These are phyloP conservation scores for Lyophyllum semitale DNA, from an alignment of 768 basidiomycete species.

Conservation along the genomic window DNA sequence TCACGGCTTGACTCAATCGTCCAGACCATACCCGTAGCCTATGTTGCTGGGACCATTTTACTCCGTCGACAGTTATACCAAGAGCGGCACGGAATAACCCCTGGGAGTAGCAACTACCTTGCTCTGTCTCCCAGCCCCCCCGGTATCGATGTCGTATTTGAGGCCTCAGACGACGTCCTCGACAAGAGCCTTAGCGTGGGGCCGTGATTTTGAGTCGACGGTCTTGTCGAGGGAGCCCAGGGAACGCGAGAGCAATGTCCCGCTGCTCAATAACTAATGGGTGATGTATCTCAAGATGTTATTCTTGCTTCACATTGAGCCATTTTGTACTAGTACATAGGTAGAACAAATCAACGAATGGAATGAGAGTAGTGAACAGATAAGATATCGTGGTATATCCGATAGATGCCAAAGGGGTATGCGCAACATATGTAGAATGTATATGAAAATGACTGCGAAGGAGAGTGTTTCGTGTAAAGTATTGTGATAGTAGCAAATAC, in stretches of 20 bases:
- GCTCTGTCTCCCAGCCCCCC: constrained; percentile 20
- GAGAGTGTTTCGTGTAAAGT: not conserved
- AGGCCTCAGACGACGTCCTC: constrained; percentile 15
- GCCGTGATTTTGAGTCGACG: not conserved
- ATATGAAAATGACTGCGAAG: not conserved
- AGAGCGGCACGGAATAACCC: constrained; percentile 28
- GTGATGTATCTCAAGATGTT: not conserved
- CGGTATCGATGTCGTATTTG: constrained; percentile 15
- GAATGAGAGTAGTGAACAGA: not conserved
- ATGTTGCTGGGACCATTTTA: constrained; percentile 44
- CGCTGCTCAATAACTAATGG: constrained; percentile 13
- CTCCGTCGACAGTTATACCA: constrained; percentile 44
- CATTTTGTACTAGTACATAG: not conserved
- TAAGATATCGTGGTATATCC: not conserved
- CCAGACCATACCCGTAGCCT: constrained; percentile 45
- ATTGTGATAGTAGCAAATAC: not conserved
- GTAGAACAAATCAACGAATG: not conserved
- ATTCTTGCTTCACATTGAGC: not conserved
- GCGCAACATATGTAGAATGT: not conserved
- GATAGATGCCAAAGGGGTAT: constrained; percentile 1
- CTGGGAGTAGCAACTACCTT: constrained; percentile 24
- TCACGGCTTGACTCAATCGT: not conserved
- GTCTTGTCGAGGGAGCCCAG: constrained; percentile 6
- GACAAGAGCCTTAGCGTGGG: constrained; percentile 9
- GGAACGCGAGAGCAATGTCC: constrained; percentile 21